Base-by-base conservation (phyloP, 176 grass and related monocot species). In the Ensete ventricosum region DNA sequence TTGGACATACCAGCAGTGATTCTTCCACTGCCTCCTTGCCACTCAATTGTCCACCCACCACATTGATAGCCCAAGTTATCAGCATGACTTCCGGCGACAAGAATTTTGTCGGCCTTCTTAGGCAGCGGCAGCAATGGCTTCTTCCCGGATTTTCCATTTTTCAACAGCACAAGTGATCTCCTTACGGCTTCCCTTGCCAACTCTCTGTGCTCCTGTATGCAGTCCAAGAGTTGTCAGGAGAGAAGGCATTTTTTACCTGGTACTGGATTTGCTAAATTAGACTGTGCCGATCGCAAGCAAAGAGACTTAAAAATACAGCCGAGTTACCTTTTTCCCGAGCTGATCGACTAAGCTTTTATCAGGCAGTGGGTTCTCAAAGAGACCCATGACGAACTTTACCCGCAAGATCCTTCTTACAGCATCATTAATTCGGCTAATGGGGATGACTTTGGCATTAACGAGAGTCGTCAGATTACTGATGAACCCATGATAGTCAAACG, bases 361-460 rank as follows among this genome's bases (percentile, higher is more conserved):
- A 73, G 70, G 20, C 11, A 73, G 70, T 24, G 70, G 70, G 70
- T 54, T 73, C 51, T 73, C 70, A 22, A 73, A 73, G 13, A 73
- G 70, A 23, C 70, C 70, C 70, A 73, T 54, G 20, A 24, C 70
- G 24, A 73, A 73, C n/a, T 73, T 73, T 25, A 73, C 70, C 21
- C 70, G 29, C 34, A 71, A 52, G 50, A 71, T 71, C 50, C 69
- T 71, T 4, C 11, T 51, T 11, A 71, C 69, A 53, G 70, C 70
- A 54, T 73, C 70, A 13, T 73, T 24, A 24, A 73, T 73, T 53
- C 70, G 50, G n/a, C 51, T 73, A 14, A 73, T 73, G 50, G 70
- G 51, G 51, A 73, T 53, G 51, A 53, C n/a, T 12, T 53, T 53
- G 11, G 53, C 51, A 14, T 73, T 73, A 53, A 73, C 70, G 7